A percentile compares a stretch with the other conserved stretches of the same genome.
These are phyloP conservation scores for Shiraia bambusicola DNA, from an alignment of 2,329 filamentous ascomycete genomes.

Conservation along the genomic window DNA sequence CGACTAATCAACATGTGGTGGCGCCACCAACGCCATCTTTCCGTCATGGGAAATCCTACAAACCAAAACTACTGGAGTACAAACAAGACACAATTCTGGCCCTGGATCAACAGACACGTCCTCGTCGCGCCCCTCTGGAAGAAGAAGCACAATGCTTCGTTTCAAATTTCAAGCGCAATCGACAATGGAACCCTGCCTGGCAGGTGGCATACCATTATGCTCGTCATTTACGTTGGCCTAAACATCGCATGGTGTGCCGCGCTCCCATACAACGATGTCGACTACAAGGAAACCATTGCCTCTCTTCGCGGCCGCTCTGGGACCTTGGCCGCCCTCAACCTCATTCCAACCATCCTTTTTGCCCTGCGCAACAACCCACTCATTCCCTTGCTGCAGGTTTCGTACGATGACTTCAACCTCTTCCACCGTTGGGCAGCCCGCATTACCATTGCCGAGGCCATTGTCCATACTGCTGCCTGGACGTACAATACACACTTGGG, in stretches of 20 bases:
- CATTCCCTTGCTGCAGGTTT: slow-evolving; percentile 77
- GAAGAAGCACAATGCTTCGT: slow-evolving; percentile 75
- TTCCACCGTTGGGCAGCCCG: slow-evolving; percentile 82
- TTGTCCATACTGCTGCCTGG: slow-evolving; percentile 74
- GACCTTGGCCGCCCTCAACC: slow-evolving; percentile 80
- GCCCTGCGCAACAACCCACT: slow-evolving; percentile 92
- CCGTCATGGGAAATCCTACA: slow-evolving; percentile 45
- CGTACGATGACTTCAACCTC: slow-evolving; percentile 95
- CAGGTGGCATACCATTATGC: slow-evolving; percentile 71
- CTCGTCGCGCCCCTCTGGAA: slow-evolving; percentile 70
- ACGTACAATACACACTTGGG: slow-evolving; percentile 63
- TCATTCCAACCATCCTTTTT: slow-evolving; percentile 86
- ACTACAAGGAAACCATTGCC: slow-evolving; percentile 63
- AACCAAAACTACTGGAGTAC: slow-evolving; percentile 50
- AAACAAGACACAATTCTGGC: slow-evolving; percentile 50
- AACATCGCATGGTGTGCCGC: slow-evolving; percentile 78
- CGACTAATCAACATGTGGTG: slow-evolving; percentile 47
- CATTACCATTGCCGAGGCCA: slow-evolving; percentile 67
- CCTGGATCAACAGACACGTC: slow-evolving; percentile 65
- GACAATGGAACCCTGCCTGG: slow-evolving; percentile 77
- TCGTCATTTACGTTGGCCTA: slow-evolving; percentile 66
- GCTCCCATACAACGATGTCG: slow-evolving; percentile 58
- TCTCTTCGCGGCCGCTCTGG: slow-evolving; percentile 85
- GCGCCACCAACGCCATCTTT: slow-evolving; percentile 49
- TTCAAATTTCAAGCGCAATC: slow-evolving; percentile 67